phyloP scores from a whole-genome alignment of 495 filamentous ascomycete species.

The Thermothielavioides terrestris region DNA sequence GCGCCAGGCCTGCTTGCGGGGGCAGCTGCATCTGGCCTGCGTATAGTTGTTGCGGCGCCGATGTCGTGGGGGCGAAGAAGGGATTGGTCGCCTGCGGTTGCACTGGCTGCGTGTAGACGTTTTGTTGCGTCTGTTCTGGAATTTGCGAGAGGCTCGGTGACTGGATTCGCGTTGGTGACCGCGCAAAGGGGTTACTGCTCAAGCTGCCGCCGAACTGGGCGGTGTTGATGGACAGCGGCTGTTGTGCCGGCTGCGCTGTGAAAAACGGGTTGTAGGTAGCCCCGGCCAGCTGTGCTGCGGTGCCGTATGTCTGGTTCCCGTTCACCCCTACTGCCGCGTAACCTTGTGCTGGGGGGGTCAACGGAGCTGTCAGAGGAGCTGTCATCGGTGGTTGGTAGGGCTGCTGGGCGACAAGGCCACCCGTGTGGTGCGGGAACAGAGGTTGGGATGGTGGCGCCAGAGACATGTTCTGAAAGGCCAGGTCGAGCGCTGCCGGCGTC shows the following conservation, averaged over 20 bases:
- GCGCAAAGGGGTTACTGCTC: slow-evolving; percentile 38
- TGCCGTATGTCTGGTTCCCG: slow-evolving; percentile 41
- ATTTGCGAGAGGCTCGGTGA: slow-evolving; percentile 41
- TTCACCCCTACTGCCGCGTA: slow-evolving; percentile 34
- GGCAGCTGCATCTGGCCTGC: slow-evolving; percentile 26
- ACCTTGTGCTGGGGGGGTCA: slow-evolving; percentile 48
- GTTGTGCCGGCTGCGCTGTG: slow-evolving; percentile 24
- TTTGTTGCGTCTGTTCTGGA: slow-evolving; percentile 44
- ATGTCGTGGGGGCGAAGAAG: slow-evolving; percentile 40
- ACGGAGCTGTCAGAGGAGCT: slow-evolving; percentile 54
- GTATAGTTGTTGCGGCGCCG: slow-evolving; percentile 31
- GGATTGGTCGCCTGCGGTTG: slow-evolving; percentile 42
- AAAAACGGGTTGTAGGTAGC: slow-evolving; percentile 61
- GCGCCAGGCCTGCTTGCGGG: slow-evolving; percentile 20
- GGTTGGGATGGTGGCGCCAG: slow-evolving; percentile 51
- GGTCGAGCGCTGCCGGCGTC: slow-evolving; percentile 44
- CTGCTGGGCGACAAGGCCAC: slow-evolving; percentile 53
- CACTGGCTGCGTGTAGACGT: slow-evolving; percentile 33
- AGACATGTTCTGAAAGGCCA: slow-evolving; percentile 66
- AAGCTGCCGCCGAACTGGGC: slow-evolving; percentile 21
- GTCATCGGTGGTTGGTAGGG: slow-evolving; percentile 47
- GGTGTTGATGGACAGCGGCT: slow-evolving; percentile 35
- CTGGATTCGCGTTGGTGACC: slow-evolving; percentile 37
- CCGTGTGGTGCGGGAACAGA: slow-evolving; percentile 77
- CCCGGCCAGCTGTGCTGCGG: slow-evolving; percentile 28